A percentile compares a stretch with the other conserved stretches of the same genome.
These are phyloP conservation scores for Crithidia bombi DNA, from an alignment of 208 protist species.

Conservation along the genomic window DNA sequence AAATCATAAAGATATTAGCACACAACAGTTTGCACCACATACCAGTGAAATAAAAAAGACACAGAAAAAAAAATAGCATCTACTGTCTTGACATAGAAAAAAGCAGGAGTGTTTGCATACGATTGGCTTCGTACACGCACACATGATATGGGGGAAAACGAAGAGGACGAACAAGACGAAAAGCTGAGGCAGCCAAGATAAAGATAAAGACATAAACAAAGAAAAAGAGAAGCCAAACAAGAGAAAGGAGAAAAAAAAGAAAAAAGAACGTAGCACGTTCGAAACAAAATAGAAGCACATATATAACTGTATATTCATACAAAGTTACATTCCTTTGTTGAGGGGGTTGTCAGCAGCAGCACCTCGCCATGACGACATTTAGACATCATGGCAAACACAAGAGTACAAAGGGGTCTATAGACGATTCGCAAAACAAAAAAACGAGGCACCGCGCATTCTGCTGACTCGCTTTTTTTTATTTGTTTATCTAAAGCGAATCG, in stretches of 20 bases:
- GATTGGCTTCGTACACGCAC: neutral
- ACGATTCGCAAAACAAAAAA: neutral
- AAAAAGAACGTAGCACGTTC: neutral
- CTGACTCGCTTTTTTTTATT: neutral
- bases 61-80: neutral
- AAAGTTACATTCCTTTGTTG: neutral
- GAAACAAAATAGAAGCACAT: neutral
- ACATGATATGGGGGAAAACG: neutral
- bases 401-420: neutral
- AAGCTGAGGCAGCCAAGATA: neutral
- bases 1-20: neutral
- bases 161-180: neutral
- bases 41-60: neutral
- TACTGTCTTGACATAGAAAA: neutral
- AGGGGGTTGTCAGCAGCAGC: too few relatives aligned
- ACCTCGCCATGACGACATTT: too few relatives aligned
- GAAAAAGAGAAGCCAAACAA: neutral
- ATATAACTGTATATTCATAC: too few relatives aligned
- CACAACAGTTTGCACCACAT: neutral
- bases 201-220: neutral
- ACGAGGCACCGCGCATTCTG: too few relatives aligned
- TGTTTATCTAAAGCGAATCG: too few relatives aligned
- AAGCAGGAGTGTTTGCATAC: neutral
- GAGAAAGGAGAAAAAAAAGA: neutral
- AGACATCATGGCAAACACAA: too few relatives aligned